Evolutionary conservation across 1,284 basidiomycete species (phyloP), one percentile per base, ranked within the genome.

Genomic region (Trichosporon asahii): DNA sequence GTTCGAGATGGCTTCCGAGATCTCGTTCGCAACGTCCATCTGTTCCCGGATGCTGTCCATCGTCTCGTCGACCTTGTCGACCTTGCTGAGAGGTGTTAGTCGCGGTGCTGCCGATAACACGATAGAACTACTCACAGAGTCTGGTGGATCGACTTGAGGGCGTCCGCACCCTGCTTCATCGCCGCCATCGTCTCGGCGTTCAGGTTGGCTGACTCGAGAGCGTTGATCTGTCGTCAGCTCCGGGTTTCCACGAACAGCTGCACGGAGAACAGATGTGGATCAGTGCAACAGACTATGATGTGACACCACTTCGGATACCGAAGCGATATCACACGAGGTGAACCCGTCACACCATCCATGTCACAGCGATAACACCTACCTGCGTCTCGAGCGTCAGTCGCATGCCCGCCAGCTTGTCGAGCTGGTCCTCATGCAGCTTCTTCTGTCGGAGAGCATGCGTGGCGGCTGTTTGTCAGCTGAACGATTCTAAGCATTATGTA

Each of bases 101-200:
- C 3, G 8, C 6, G 15, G 40, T 2, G 4, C 12, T 18, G 6
- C 15, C 18, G 15, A 3, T 33, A 44, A 44, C 40, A 44, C 11
- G 29, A 11, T 7, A 4, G n/a, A 18, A 25, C 21, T 23, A 89
- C 93, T 80, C 74, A 96, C 94, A 98, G 88, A 78, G 90, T 91
- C 68, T 91, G 90, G 79, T 99, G 97, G 70, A 99, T 98, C 64
- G 88, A 88, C 85, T 92, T 92, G 82, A 99, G 88, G 18, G 93
- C 97, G 74, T 92, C 90, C 0, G 95, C 89, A 55, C 94, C 97
- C 84, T 93, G 92, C 90, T 95, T 95, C 94, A 99, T 98, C 31
- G 94, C 95, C 31, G 89, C 86, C 93, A 99, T 95, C 33, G 95
- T 98, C 87, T 98, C 95, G 79, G 94, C 91, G 84, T 99, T 99